Percentiles rank a stretch among this genome's conserved stretches.
Conservation (phyloP, 1,284 basidiomycete genomes). For the Schizopora paradoxa region DNA sequence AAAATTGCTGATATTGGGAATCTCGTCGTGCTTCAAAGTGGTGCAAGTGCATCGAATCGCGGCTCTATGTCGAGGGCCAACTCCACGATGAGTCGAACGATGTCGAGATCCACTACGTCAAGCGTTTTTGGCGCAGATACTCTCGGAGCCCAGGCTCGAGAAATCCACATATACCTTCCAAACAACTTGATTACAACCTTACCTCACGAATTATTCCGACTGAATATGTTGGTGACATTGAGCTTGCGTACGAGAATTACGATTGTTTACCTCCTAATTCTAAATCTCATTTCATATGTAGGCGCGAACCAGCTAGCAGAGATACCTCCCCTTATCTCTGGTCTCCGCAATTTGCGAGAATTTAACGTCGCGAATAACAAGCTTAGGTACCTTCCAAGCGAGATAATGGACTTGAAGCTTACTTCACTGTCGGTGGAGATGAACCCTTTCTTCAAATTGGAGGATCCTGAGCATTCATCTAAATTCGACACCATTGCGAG, state of each 20-base stretch:
- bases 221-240: conserved; percentile 49
- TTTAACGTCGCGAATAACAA: conserved; percentile 61
- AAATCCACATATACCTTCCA: conserved; percentile 43
- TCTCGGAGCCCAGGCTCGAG: conserved; percentile 30
- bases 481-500: conserved; percentile 7
- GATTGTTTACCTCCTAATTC: not conserved
- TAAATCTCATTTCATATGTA: conserved; percentile 24
- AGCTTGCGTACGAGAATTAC: conserved; percentile 39
- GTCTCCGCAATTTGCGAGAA: conserved; percentile 47
- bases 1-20: conserved; percentile 37
- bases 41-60: conserved; percentile 6
- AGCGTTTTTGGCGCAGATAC: conserved; percentile 15
- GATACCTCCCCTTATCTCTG: conserved; percentile 62
- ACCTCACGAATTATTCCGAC: conserved; percentile 46
- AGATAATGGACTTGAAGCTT: conserved; percentile 53
- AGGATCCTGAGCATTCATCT: conserved; percentile 7
- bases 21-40: conserved; percentile 31
- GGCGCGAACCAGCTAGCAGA: conserved; percentile 51
- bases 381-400: conserved; percentile 57
- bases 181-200: conserved; percentile 43
- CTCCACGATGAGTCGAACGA: conserved; percentile 12
- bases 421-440: conserved; percentile 41
- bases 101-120: conserved; percentile 17
- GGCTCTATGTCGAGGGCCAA: conserved; percentile 5
- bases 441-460: conserved; percentile 50